Evolutionary conservation across 805 yeast genomes (phyloP).

Genomic region (Gaillardinia entomophila): DNA sequence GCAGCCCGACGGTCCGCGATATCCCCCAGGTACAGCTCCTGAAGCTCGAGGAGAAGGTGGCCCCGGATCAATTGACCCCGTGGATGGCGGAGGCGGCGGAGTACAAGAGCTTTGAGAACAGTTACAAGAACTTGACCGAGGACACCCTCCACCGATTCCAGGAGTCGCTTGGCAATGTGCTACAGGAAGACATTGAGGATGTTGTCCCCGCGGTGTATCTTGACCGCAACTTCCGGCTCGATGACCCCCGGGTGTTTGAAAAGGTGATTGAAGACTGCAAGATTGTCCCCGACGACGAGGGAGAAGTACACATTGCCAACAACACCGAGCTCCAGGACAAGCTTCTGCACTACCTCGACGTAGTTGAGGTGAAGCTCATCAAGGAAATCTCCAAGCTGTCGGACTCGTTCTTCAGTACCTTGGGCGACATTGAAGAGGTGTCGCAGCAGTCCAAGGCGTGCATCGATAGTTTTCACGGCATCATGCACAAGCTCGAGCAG

Average conservation of each 20-base stretch:
- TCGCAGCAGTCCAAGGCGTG: slow-evolving; percentile 50
- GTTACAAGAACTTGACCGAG: slow-evolving; percentile 31
- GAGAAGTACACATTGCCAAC: slow-evolving; percentile 30
- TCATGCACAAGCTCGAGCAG: slow-evolving; percentile 40
- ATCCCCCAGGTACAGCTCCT: slow-evolving; percentile 72
- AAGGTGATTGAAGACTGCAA: slow-evolving; percentile 61
- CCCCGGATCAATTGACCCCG: slow-evolving; percentile 11
- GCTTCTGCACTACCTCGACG: slow-evolving; percentile 76
- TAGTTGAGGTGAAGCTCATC: slow-evolving; percentile 75
- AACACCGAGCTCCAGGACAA: slow-evolving; percentile 65
- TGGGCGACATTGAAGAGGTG: slow-evolving; percentile 70
- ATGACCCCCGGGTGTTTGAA: slow-evolving; percentile 81
- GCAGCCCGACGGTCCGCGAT: slow-evolving; percentile 71
- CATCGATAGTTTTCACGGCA: slow-evolving; percentile 37
- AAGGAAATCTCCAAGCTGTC: slow-evolving; percentile 82
- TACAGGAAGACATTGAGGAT: slow-evolving; percentile 2
- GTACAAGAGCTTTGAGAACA: slow-evolving; percentile 30
- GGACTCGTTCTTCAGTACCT: slow-evolving; percentile 74
- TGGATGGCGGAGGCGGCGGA: slow-evolving; percentile 16
- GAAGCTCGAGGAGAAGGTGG: slow-evolving; percentile 21
- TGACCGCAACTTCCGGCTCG: slow-evolving; percentile 65
- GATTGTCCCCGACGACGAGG: slow-evolving; percentile 25
- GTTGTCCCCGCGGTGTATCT: slow-evolving; percentile 66
- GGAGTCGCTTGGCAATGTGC: slow-evolving; percentile 5
- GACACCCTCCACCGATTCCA: slow-evolving; percentile 27